A percentile compares a stretch with the other conserved stretches of the same genome.
Evolutionary conservation across 2,329 filamentous ascomycete genomes (phyloP).

Genomic region (Aureobasidium sp.): DNA sequence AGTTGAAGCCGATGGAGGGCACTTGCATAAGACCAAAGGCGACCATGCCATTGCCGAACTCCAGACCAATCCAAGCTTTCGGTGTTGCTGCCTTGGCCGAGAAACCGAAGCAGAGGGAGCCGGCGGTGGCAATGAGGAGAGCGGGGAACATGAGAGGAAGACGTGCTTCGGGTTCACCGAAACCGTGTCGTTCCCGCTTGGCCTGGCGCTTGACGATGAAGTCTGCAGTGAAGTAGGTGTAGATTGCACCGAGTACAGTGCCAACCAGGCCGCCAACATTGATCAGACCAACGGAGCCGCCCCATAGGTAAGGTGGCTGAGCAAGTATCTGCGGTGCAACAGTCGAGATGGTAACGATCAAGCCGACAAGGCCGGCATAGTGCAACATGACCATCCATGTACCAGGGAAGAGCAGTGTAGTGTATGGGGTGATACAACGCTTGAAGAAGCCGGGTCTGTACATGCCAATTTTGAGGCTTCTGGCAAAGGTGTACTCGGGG

Average conservation of each 20-base stretch:
- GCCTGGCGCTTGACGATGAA: conserved; percentile 32
- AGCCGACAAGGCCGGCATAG: conserved; percentile 37
- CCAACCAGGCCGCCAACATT: conserved; percentile 35
- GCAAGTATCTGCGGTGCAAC: conserved; percentile 34
- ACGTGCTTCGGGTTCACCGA: conserved; percentile 35
- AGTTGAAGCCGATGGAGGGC: conserved; percentile 39
- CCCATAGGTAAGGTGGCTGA: conserved; percentile 37
- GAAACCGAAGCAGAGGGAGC: conserved; percentile 35
- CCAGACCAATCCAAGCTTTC: conserved; percentile 34
- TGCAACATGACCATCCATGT: conserved; percentile 37
- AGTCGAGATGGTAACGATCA: conserved; percentile 33
- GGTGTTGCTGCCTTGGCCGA: conserved; percentile 32
- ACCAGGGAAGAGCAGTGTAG: conserved; percentile 33
- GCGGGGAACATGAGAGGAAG: conserved; percentile 34
- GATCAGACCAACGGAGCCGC: conserved; percentile 32
- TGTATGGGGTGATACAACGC: conserved; percentile 34
- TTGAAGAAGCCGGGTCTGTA: conserved; percentile 30
- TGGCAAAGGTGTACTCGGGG: conserved; percentile 27
- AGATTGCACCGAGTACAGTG: conserved; percentile 29
- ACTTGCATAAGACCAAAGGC: conserved; percentile 37
- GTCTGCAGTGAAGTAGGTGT: conserved; percentile 35
- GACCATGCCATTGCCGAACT: conserved; percentile 36
- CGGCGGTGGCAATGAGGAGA: conserved; percentile 32
- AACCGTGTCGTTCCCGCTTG: conserved; percentile 31
- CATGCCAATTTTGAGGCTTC: conserved; percentile 31